Evolutionary conservation across 345 rosid species (phyloP).

Genomic region (Euphorbia peplus): DNA sequence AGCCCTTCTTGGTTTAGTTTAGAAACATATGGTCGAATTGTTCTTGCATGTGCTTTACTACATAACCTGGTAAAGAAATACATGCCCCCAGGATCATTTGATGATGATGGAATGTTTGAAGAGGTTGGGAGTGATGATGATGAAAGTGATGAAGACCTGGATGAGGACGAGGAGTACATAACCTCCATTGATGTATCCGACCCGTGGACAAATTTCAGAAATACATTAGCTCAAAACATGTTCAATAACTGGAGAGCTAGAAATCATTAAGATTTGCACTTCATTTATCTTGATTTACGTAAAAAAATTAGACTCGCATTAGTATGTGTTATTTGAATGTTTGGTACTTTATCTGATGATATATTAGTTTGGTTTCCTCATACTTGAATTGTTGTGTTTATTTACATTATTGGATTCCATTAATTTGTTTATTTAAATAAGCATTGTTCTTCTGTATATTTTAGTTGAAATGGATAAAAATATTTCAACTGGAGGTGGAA

Average conservation of each 20-base stretch:
- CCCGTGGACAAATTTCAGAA: background rate
- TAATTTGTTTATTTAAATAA: too few species aligned
- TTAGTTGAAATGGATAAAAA: background rate
- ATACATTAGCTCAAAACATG: background rate
- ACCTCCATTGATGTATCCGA: background rate
- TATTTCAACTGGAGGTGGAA: background rate
- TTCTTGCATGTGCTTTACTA: background rate
- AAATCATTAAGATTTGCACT: background rate
- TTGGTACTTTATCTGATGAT: too few species aligned
- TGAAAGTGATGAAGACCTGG: background rate
- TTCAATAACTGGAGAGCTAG: background rate
- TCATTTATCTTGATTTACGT: too few species aligned
- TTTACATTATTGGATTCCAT: too few species aligned
- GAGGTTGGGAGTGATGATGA: background rate
- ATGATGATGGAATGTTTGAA: background rate
- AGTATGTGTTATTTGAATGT: too few species aligned
- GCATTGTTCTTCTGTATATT: background rate
- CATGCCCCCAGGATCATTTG: background rate
- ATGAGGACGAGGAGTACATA: background rate
- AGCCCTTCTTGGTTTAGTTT: background rate
- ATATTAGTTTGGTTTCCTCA: too few species aligned
- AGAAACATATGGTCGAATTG: background rate
- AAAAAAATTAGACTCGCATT: too few species aligned
- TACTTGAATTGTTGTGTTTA: too few species aligned
- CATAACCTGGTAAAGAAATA: background rate